Evolutionary conservation across 331 rosid genomes (phyloP), one percentile per base, ranked within the genome.

Genomic region (Quercus phellos): DNA sequence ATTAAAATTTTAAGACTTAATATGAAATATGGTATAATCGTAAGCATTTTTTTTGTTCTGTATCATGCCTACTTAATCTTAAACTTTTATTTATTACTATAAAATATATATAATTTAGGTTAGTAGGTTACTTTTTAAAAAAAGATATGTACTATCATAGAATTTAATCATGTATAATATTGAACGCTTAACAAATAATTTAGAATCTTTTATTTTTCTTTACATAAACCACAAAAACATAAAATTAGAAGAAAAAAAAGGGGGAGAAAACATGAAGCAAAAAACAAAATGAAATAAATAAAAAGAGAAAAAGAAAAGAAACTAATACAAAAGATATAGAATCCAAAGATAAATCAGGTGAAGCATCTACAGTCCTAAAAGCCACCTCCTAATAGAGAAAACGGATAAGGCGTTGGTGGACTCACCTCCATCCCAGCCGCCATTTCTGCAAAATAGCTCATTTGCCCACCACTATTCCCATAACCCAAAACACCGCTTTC

Each of bases 341-440:
- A 88, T 78, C 77, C 71, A 61, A 75, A 56, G 79, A 68, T 9
- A 82, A 75, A 81, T 80, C 35, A 12, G 19, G 80, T 81, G 79
- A 75, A 78, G 67, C 55, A 73, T 78, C 53, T 32, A 30, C 10
- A 21, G 9, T 82, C 24, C 77, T 89, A 89, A 85, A 89, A 90
- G 56, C 92, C 87, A 68, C 96, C 89, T 72, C 89, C 91, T 50
- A 94, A 88, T 74, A 94, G 32, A 8, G 99, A 94, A 83, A 94
- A 94, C 66, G 99, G 98, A 91, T 87, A 94, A 87, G 98, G 91
- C 81, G 96, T 97, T 77, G 86, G 85, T 2, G 85, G 82, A 81
- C 73, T 78, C 11, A 80, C 58, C 80, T 83, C 92, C 51, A 42
- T 54, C 71, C 55, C 91, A 76, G 82, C 83, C 86, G 76, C 86